These are phyloP conservation scores for Pestalotiopsis sp. DNA, from an alignment of 2,329 filamentous ascomycete genomes.

Conservation along the genomic window DNA sequence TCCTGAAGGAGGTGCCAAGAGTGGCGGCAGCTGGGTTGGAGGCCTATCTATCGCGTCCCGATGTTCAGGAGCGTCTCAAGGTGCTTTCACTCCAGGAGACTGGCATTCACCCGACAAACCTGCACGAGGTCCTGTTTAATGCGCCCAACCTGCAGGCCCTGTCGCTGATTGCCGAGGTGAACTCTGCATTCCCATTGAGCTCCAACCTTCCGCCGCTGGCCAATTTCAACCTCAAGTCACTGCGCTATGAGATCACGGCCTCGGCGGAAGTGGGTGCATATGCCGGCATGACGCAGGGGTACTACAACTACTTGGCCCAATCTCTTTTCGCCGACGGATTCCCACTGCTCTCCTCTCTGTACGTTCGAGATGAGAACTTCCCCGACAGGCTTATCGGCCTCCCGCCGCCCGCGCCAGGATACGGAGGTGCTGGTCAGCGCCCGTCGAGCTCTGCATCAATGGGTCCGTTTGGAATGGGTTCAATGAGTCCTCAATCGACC, in stretches of 20 bases:
- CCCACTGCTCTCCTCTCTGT: conserved; percentile 74
- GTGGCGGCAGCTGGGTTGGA: conserved; percentile 73
- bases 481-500: conserved; percentile 26
- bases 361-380: conserved; percentile 84
- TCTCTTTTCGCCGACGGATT: conserved; percentile 78
- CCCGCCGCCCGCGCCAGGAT: conserved; percentile 59
- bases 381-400: conserved; percentile 75
- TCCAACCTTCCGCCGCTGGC: conserved; percentile 62
- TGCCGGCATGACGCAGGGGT: conserved; percentile 56
- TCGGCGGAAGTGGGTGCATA: conserved; percentile 59
- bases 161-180: conserved; percentile 53
- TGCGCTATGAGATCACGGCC: conserved; percentile 83
- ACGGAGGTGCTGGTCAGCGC: conserved; percentile 37
- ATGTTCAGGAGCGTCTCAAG: conserved; percentile 61
- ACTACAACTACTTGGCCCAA: conserved; percentile 85
- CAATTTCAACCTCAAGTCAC: conserved; percentile 68
- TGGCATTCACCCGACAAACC: conserved; percentile 63
- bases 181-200: conserved; percentile 49
- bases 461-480: conserved; percentile 25
- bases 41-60: conserved; percentile 64
- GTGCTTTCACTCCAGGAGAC: conserved; percentile 73
- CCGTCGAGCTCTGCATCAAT: conserved; percentile 37
- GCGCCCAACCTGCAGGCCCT: conserved; percentile 61
- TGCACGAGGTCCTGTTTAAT: conserved; percentile 62
- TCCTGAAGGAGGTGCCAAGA: conserved; percentile 69